A percentile compares a stretch with the other conserved stretches of the same genome.
Evolutionary conservation across 2,329 filamentous ascomycete genomes (phyloP).

Genomic region (Fusarium torreyae): DNA sequence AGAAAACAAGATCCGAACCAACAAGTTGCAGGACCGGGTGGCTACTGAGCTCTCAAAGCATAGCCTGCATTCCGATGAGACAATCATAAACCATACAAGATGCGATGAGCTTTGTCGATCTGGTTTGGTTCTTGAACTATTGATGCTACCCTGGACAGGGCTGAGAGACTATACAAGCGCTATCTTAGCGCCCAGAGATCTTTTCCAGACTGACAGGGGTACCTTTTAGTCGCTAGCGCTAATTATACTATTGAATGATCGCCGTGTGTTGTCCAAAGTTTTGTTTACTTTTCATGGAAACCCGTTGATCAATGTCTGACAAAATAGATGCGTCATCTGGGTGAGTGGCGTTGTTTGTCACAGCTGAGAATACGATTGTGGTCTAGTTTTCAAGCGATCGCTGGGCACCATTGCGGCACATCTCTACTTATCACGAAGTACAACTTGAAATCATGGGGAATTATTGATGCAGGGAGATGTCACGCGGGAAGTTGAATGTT

Average conservation of each 20-base stretch:
- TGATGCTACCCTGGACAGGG: conserved; percentile 14
- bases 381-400: too few species aligned
- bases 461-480: too few species aligned
- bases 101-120: conserved; percentile 8
- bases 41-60: not conserved
- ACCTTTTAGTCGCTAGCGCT: too few species aligned
- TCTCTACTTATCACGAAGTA: too few species aligned
- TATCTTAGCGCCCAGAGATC: not conserved
- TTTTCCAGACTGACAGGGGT: not conserved
- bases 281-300: too few species aligned
- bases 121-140: conserved; percentile 16
- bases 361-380: not conserved
- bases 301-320: too few species aligned
- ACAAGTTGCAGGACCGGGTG: not conserved
- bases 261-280: too few species aligned
- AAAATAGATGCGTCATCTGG: too few species aligned
- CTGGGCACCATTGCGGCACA: too few species aligned
- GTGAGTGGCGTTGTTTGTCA: not conserved
- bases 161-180: conserved; percentile 10
- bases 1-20: not conserved
- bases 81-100: not conserved
- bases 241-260: too few species aligned
- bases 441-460: too few species aligned
- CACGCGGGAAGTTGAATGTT: too few species aligned
- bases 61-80: not conserved